Percentiles rank a stretch among this genome's conserved stretches.
Conservation (phyloP, 345 rosid species). For the Brassica incana region DNA sequence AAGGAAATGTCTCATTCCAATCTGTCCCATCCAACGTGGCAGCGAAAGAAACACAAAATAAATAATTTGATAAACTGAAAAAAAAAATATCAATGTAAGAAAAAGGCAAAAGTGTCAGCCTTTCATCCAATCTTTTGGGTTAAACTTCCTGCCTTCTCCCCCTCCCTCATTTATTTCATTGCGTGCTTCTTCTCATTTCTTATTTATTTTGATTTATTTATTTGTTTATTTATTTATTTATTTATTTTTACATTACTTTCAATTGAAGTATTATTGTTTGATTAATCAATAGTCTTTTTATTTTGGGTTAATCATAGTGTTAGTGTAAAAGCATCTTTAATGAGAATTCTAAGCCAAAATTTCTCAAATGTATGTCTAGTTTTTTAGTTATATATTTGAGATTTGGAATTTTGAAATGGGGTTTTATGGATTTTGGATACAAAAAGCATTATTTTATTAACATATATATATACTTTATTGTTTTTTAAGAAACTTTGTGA, state of each 20-base stretch:
- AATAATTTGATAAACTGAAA: background rate
- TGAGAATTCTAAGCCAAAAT: background rate
- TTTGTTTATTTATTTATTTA: background rate
- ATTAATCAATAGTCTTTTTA: background rate
- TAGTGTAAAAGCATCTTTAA: background rate
- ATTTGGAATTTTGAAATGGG: background rate
- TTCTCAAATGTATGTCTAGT: background rate
- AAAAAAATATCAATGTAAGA: conserved; percentile 6
- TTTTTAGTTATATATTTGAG: background rate
- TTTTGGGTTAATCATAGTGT: background rate
- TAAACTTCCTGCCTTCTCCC: conserved; percentile 34
- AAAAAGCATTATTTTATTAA: background rate
- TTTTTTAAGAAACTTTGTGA: background rate
- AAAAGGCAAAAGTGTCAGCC: conserved; percentile 41
- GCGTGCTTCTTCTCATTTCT: conserved; percentile 33
- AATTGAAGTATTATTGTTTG: background rate
- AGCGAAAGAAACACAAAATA: background rate
- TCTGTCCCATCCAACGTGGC: conserved; percentile 35
- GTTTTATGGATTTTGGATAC: background rate
- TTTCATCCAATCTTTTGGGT: conserved; percentile 44
- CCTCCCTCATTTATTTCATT: conserved; percentile 40
- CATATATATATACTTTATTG: background rate
- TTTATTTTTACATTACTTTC: background rate
- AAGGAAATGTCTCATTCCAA: conserved; percentile 37
- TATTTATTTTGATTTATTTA: background rate